phyloP scores from a whole-genome alignment of 805 yeast species.

The Naumovozyma dairenensis region DNA sequence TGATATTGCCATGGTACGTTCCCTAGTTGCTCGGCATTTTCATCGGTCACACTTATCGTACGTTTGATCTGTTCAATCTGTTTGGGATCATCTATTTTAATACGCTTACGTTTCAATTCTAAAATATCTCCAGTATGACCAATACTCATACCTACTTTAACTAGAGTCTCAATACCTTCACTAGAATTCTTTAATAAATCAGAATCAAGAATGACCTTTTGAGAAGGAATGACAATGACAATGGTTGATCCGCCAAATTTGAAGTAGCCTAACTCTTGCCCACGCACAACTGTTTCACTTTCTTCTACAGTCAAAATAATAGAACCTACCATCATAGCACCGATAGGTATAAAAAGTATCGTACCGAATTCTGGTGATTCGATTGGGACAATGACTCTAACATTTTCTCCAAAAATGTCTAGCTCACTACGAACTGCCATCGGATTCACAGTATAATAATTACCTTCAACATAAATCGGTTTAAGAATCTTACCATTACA shows the following conservation, averaged over 20 bases:
- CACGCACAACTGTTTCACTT: constrained; percentile 49
- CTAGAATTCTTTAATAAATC: constrained; percentile 64
- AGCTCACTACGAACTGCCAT: constrained; percentile 86
- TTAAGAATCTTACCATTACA: constrained; percentile 65
- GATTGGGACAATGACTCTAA: constrained; percentile 68
- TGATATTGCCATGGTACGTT: constrained; percentile 24
- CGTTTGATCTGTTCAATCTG: constrained; percentile 24
- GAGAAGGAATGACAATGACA: constrained; percentile 49
- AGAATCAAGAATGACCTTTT: constrained; percentile 50
- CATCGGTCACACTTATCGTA: constrained; percentile 21
- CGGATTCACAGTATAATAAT: constrained; percentile 92
- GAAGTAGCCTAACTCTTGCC: constrained; percentile 88
- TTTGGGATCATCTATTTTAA: constrained; percentile 23
- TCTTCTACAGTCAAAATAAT: constrained; percentile 58
- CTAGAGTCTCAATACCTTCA: constrained; percentile 67
- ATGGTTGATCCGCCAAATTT: constrained; percentile 94
- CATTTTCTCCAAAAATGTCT: constrained; percentile 90
- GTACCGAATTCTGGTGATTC: constrained; percentile 69
- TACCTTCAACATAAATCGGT: constrained; percentile 68
- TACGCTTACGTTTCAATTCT: constrained; percentile 41
- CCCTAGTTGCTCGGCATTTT: constrained; percentile 11
- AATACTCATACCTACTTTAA: constrained; percentile 83
- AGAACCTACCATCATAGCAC: constrained; percentile 99
- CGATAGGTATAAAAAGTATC: constrained; percentile 71
- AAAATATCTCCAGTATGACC: constrained; percentile 54